Conservation (phyloP, 352 stramenopile species). For the Globisporangium takayamanum region DNA sequence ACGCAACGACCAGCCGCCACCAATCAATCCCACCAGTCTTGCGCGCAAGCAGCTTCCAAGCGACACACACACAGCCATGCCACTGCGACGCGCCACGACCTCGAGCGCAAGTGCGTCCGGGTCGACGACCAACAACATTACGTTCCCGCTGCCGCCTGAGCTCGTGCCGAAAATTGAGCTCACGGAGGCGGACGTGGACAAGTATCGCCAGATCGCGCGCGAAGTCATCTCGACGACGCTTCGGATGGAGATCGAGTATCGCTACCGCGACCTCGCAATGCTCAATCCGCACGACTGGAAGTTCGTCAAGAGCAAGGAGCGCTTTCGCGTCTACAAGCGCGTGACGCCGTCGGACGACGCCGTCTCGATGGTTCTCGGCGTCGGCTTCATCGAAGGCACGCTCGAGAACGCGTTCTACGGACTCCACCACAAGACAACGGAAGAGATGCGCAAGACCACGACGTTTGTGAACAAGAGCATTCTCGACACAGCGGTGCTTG, state of each 20-base stretch:
- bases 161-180: constrained; percentile 23
- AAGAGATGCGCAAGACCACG: constrained; percentile 39
- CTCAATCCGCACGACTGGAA: constrained; percentile 24
- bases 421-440: constrained; percentile 36
- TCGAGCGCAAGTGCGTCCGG: not conserved
- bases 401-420: constrained; percentile 49
- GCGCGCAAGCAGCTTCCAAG: not conserved
- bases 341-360: constrained; percentile 13
- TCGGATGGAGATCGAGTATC: constrained; percentile 35
- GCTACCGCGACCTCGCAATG: constrained; percentile 12
- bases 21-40: not conserved
- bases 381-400: constrained; percentile 32
- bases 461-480: constrained; percentile 28
- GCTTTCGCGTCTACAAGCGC: constrained; percentile 32
- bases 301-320: constrained; percentile 28
- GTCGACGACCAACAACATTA: constrained; percentile 5
- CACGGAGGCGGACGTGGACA: constrained; percentile 21
- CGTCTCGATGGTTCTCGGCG: constrained; percentile 35
- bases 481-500: constrained; percentile 35
- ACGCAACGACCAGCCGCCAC: not conserved
- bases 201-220: constrained; percentile 23
- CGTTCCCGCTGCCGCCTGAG: constrained; percentile 17
- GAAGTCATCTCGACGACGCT: constrained; percentile 38
- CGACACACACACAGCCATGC: not conserved
- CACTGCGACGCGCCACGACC: constrained; percentile 3